Percentiles rank a stretch among this genome's conserved stretches.
These are phyloP conservation scores for Cryphonectria parasitica DNA, from an alignment of 2,329 filamentous ascomycete genomes.

Conservation along the genomic window DNA sequence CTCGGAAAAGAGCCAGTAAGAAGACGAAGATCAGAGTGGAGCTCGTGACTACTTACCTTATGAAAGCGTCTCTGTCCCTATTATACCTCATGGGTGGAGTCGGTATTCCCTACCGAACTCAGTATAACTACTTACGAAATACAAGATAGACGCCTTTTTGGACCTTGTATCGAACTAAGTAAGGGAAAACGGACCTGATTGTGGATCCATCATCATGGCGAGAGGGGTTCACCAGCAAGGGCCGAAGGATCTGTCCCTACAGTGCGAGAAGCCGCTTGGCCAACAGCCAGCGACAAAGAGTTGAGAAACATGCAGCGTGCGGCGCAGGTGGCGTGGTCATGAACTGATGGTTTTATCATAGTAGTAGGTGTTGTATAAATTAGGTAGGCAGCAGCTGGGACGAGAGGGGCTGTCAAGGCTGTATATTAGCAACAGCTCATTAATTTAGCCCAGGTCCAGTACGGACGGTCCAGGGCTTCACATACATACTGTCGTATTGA, in stretches of 20 bases:
- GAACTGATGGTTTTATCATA: background rate
- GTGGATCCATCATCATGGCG: background rate
- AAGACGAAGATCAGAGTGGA: background rate
- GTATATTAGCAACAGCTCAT: background rate
- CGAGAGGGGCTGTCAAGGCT: background rate
- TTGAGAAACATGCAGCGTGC: background rate
- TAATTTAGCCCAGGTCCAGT: background rate
- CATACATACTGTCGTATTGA: background rate
- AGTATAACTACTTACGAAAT: background rate
- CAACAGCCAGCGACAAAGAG: background rate
- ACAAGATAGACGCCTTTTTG: background rate
- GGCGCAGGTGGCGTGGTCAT: background rate
- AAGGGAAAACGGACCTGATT: too few species aligned
- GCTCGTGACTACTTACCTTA: background rate
- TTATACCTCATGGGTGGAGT: background rate
- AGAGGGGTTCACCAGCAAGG: background rate
- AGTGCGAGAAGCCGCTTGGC: background rate
- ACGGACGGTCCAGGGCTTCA: background rate
- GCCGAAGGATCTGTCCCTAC: background rate
- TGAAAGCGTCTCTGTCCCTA: background rate
- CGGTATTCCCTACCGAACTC: background rate
- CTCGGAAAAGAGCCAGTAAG: background rate
- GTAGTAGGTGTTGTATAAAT: background rate
- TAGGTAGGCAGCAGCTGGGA: background rate
- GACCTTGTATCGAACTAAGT: background rate